Conservation (phyloP, 2,329 filamentous ascomycete genomes). For the Lasiodiplodia hormozganensis region DNA sequence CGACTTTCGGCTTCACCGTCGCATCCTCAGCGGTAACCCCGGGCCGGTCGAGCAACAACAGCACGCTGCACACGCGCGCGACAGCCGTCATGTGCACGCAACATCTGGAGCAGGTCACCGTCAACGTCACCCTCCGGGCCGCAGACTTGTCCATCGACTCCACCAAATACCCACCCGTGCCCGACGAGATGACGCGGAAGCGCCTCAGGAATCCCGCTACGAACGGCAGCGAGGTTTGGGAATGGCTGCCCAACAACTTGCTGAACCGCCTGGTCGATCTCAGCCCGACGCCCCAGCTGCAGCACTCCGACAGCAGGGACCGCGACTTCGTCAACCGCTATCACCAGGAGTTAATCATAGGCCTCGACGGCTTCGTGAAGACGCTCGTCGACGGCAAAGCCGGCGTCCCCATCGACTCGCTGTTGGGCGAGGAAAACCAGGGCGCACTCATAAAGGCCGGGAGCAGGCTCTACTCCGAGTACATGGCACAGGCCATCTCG, state of each 20-base stretch:
- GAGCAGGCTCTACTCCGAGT: neutral
- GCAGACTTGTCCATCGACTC: conserved; percentile 3
- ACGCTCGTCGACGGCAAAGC: neutral
- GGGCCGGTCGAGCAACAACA: neutral
- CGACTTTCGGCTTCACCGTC: conserved; percentile 4
- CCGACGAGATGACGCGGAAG: neutral
- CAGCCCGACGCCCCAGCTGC: neutral
- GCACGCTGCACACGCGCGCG: neutral
- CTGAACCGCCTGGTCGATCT: neutral
- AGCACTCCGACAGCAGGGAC: neutral
- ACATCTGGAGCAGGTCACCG: neutral
- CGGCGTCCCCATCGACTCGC: neutral
- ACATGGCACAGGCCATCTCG: conserved; percentile 9
- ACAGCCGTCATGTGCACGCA: conserved; percentile 6
- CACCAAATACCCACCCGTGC: neutral
- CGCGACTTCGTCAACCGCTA: neutral
- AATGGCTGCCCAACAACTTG: neutral
- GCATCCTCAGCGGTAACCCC: neutral
- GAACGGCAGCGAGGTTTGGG: neutral
- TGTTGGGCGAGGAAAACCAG: neutral
- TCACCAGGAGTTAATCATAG: neutral
- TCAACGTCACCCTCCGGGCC: conserved; percentile 3
- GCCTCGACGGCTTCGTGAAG: conserved; percentile 1
- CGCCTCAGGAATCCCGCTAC: neutral
- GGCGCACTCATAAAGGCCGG: neutral